phyloP scores from a whole-genome alignment of 1,284 basidiomycete species.

The Leccinum pachyderme region DNA sequence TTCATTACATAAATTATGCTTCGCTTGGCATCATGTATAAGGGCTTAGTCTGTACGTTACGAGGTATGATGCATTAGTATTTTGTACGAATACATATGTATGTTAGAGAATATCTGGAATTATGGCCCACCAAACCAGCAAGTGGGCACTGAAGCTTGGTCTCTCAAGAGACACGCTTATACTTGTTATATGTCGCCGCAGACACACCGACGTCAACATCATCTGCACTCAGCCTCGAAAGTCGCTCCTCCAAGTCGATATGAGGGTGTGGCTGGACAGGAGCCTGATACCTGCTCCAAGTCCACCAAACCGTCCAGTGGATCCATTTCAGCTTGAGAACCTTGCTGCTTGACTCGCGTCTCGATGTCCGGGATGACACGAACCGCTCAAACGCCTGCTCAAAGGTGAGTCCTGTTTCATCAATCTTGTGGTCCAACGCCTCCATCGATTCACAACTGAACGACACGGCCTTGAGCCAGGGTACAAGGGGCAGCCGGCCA shows the following conservation, averaged over 20 bases:
- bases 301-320: constrained; percentile 33
- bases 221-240: constrained; percentile 19
- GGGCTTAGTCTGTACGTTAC: constrained; percentile 11
- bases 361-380: constrained; percentile 26
- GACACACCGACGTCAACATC: constrained; percentile 33
- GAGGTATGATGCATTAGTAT: constrained; percentile 22
- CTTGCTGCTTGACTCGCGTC: constrained; percentile 22
- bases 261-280: constrained; percentile 23
- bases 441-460: constrained; percentile 30
- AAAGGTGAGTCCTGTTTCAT: constrained; percentile 27
- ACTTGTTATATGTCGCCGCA: constrained; percentile 29
- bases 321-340: constrained; percentile 31
- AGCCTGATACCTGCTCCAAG: constrained; percentile 23
- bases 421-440: constrained; percentile 20
- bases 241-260: constrained; percentile 24
- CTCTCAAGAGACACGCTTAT: constrained; percentile 29
- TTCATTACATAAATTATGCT: constrained; percentile 2
- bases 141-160: not conserved
- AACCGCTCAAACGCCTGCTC: constrained; percentile 26
- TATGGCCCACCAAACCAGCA: constrained; percentile 19
- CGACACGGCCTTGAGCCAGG: constrained; percentile 30
- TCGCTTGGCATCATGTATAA: constrained; percentile 7
- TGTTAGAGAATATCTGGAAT: constrained; percentile 1
- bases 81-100: constrained; percentile 21
- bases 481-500: constrained; percentile 21